Evolutionary conservation across 371 early-diverging fungal genomes (phyloP).

Genomic region (Apophysomyces variabilis): DNA sequence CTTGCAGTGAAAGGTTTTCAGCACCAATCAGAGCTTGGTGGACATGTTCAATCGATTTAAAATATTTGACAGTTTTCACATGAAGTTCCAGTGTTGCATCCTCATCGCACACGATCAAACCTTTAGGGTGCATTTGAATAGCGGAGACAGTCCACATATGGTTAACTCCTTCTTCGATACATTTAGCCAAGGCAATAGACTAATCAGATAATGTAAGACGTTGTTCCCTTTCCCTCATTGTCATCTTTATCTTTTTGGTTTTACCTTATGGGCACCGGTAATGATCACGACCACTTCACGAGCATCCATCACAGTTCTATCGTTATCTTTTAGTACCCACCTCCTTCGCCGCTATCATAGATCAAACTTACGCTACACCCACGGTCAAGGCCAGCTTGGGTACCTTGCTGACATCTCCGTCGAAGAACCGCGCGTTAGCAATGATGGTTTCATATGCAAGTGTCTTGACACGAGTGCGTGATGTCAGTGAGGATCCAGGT

Average conservation of each 20-base stretch:
- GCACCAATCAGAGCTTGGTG: slow-evolving; percentile 81
- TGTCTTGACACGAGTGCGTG: slow-evolving; percentile 86
- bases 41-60: slow-evolving; percentile 89
- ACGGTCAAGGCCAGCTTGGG: slow-evolving; percentile 88
- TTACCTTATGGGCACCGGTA: slow-evolving; percentile 85
- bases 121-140: slow-evolving; percentile 81
- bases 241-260: slow-evolving; percentile 18
- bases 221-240: not conserved
- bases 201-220: slow-evolving; percentile 24
- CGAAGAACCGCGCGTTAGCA: slow-evolving; percentile 88
- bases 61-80: slow-evolving; percentile 79
- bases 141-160: slow-evolving; percentile 92
- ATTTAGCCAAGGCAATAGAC: slow-evolving; percentile 79
- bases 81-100: slow-evolving; percentile 88
- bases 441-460: slow-evolving; percentile 89
- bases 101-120: slow-evolving; percentile 87
- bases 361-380: slow-evolving; percentile 70
- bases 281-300: slow-evolving; percentile 87
- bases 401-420: slow-evolving; percentile 81
- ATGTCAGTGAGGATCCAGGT: slow-evolving; percentile 85
- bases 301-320: slow-evolving; percentile 84
- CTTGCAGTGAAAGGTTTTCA: slow-evolving; percentile 82
- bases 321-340: slow-evolving; percentile 13
- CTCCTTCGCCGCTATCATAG: no score
- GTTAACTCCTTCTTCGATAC: slow-evolving; percentile 84